Base-by-base conservation (phyloP, 371 early-diverging fungal species). In the Mucor plumbeus region DNA sequence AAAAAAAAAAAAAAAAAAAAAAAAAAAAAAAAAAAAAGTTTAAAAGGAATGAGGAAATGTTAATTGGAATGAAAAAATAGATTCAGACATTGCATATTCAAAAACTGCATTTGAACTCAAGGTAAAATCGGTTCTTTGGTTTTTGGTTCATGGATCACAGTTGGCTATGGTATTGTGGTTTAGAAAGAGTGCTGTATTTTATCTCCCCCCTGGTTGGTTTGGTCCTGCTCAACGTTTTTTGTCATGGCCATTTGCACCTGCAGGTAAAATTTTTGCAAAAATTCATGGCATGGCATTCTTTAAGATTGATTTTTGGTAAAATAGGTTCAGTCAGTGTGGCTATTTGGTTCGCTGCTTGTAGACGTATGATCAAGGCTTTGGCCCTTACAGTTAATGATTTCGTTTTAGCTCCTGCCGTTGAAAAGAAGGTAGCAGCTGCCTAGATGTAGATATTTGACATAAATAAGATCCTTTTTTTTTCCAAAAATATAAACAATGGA, bases 141-240 rank as follows among this genome's bases (percentile, higher is more conserved):
- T 86, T 44, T 35, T 88, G 15, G 79, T 94, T 10, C 92, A 90
- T 80, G 87, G 89, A n/a, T 65, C 90, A 26, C 92, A 94, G 60
- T 69, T 90, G 8, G 39, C 85, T 8, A 72, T 95, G 71, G 78
- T 91, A 21, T 56, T 91, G 39, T 88, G 85, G 86, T 94, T 85
- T 77, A 81, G 91, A 58, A 81, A 88, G 7, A 72, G 73, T 15
- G 87, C 96, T 3, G 92, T 94, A 66, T 94, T 97, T 60, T 95
- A 90, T 69, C 72, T 95, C 10, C 96, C 96, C 15, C 63, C 75
- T 5, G 89, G 89, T 39, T 95, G 95, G 95, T 90, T 94, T 70
- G 94, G 94, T 10, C 95, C 95, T 36, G 85, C 90, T 15, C 81
- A 89, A 39, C 81, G 82, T 63, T 69, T 91, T 59, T 74, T 95